Base-by-base conservation (phyloP, 352 stramenopile species). In the Globisporangium viniferum region DNA sequence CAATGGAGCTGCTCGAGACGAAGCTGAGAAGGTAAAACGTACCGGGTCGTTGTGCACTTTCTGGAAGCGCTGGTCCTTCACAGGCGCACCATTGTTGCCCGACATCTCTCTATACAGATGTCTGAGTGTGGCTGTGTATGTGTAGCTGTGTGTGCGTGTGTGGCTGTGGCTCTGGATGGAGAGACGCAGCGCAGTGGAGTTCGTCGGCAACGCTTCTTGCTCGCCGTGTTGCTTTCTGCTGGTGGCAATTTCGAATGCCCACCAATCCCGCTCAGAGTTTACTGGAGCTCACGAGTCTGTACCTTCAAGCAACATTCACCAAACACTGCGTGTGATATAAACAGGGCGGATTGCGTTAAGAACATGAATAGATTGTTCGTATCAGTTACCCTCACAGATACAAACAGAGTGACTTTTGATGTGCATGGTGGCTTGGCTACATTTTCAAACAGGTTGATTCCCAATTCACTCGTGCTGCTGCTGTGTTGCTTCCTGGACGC, bases 11-110 rank as follows among this genome's bases (percentile, higher is more conserved):
- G 56, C 56, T 62, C 33, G 56, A 15, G 18, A 69, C 74, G 44
- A 51, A 51, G 15, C n/a, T 49, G 41, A 49, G 20, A 49, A 22
- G 5, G 15, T 15, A n/a, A 49, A 22, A 6, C 44, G 60, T 78
- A 91, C 83, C 63, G 88, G 88, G 70, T 95, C 88, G 66, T 92
- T 90, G 74, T 95, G 86, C 64, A 95, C 88, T 75, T 93, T 95
- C 67, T 88, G 78, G 74, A 95, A 95, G 64, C 88, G 86, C 73
- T 81, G 70, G 68, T 95, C 88, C 59, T 76, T 81, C 62, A 95
- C 84, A 15, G 53, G 61, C 44, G 55, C 62, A 31, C 44, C 65
- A 65, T 73, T 76, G 54, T 69, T 76, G 39, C 78, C 74, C 51
- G 73, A 74, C 77, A 86, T 83, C 18, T 67, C 55, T 12, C 51